These are phyloP conservation scores for Colletotrichum coccodes DNA, from an alignment of 2,329 filamentous ascomycete genomes.

Conservation along the genomic window DNA sequence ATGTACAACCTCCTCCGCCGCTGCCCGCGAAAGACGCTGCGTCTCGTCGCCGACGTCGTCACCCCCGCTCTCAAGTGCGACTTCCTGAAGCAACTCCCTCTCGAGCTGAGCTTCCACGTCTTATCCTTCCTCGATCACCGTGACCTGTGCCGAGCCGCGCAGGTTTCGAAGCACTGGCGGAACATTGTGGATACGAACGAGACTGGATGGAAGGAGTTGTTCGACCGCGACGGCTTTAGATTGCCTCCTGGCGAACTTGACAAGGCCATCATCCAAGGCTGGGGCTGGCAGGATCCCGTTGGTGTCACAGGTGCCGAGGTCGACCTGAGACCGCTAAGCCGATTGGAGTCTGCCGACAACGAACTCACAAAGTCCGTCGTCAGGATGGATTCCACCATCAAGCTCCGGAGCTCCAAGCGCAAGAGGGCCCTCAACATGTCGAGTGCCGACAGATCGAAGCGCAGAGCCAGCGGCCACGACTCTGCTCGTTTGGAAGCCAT, in stretches of 20 bases:
- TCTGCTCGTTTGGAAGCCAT: conserved; percentile 53
- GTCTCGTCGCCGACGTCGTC: conserved; percentile 89
- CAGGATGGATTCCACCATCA: conserved; percentile 54
- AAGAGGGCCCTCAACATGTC: conserved; percentile 62
- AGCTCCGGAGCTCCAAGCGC: conserved; percentile 63
- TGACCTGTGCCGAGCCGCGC: conserved; percentile 89
- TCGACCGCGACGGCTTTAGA: conserved; percentile 84
- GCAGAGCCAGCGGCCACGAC: conserved; percentile 61
- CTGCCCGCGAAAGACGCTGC: conserved; percentile 87
- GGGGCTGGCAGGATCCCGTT: conserved; percentile 95
- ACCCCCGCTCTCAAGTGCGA: conserved; percentile 96
- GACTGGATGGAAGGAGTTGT: conserved; percentile 92
- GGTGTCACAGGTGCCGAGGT: conserved; percentile 80
- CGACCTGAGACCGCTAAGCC: conserved; percentile 74
- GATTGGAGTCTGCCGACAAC: conserved; percentile 62
- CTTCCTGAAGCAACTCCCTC: conserved; percentile 84
- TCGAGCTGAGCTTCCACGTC: conserved; percentile 88
- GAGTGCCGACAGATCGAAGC: conserved; percentile 62
- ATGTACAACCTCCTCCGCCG: conserved; percentile 95
- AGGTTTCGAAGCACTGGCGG: conserved; percentile 95
- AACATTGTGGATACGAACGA: conserved; percentile 92
- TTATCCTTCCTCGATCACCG: conserved; percentile 86
- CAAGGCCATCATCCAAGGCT: conserved; percentile 88
- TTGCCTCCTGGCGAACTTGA: conserved; percentile 85
- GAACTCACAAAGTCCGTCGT: conserved; percentile 55